Evolutionary conservation across 345 rosid genomes (phyloP).

Genomic region (Lagerstroemia speciosa): DNA sequence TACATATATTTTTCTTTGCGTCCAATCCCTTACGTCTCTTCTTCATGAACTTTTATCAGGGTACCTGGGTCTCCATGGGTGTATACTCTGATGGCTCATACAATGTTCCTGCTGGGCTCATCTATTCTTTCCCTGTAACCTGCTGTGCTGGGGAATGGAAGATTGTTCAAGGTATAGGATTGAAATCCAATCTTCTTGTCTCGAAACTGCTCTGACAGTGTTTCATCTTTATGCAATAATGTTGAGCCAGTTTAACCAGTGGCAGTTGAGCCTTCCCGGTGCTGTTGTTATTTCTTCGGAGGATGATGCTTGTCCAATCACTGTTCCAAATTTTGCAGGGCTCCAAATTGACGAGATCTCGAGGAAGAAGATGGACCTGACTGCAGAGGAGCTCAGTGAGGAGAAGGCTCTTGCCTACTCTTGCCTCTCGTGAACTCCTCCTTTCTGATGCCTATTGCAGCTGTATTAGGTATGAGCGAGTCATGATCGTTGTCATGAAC

Average conservation of each 20-base stretch:
- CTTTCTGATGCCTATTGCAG: not conserved
- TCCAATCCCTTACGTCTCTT: not conserved
- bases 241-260: not conserved
- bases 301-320: not conserved
- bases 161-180: slow-evolving; percentile 68
- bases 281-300: no score
- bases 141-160: slow-evolving; percentile 84
- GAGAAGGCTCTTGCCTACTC: slow-evolving; percentile 97
- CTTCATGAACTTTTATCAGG: slow-evolving; percentile 31
- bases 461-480: not conserved
- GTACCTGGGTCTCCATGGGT: slow-evolving; percentile 98
- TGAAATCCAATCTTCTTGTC: not conserved
- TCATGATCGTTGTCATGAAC: not conserved
- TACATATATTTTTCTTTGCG: not conserved
- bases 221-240: not conserved
- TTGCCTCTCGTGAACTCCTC: slow-evolving; percentile 49
- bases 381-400: slow-evolving; percentile 81
- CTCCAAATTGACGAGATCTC: slow-evolving; percentile 79
- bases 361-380: slow-evolving; percentile 89
- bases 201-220: not conserved
- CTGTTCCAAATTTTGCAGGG: slow-evolving; percentile 23
- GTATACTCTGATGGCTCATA: slow-evolving; percentile 98
- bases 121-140: slow-evolving; percentile 94
- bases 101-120: slow-evolving; percentile 87
- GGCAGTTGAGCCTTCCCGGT: no score